A percentile compares a stretch with the other conserved stretches of the same genome.
Evolutionary conservation across 352 stramenopile species (phyloP).

Genomic region (Phytophthora idaei): DNA sequence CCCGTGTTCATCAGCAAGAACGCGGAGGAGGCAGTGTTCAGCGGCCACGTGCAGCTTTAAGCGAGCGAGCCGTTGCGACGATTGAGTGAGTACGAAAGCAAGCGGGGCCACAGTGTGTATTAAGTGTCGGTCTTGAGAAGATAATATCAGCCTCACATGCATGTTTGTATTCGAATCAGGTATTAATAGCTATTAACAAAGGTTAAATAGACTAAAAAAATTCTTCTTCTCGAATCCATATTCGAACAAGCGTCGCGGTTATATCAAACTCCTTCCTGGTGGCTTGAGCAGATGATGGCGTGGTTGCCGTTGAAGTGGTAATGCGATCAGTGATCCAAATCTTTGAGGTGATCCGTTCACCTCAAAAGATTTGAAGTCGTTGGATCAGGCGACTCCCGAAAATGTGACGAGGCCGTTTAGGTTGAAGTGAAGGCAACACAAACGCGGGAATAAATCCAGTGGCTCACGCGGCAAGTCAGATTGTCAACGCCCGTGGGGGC

Average conservation of each 20-base stretch:
- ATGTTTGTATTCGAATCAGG: too few relatives aligned
- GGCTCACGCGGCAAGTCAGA: background rate
- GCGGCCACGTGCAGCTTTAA: constrained; percentile 20
- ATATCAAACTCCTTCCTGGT: too few relatives aligned
- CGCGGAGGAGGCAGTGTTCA: constrained; percentile 32
- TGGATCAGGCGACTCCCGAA: background rate
- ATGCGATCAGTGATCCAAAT: background rate
- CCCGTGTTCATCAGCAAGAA: constrained; percentile 36
- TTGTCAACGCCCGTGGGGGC: too few relatives aligned
- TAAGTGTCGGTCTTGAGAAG: too few relatives aligned
- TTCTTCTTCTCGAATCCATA: too few relatives aligned
- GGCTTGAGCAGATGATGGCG: background rate
- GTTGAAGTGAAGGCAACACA: background rate
- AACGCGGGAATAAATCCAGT: background rate
- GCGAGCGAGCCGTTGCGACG: too few relatives aligned
- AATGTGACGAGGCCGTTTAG: background rate
- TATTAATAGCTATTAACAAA: too few relatives aligned
- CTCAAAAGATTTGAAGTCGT: background rate
- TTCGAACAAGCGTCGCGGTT: too few relatives aligned
- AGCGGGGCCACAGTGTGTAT: too few relatives aligned
- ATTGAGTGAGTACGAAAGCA: too few relatives aligned
- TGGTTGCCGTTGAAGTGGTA: background rate
- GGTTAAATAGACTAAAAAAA: too few relatives aligned
- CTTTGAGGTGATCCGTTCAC: background rate
- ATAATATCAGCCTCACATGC: too few relatives aligned